phyloP scores from a whole-genome alignment of 768 basidiomycete genomes.

The Gymnopilus junonius region DNA sequence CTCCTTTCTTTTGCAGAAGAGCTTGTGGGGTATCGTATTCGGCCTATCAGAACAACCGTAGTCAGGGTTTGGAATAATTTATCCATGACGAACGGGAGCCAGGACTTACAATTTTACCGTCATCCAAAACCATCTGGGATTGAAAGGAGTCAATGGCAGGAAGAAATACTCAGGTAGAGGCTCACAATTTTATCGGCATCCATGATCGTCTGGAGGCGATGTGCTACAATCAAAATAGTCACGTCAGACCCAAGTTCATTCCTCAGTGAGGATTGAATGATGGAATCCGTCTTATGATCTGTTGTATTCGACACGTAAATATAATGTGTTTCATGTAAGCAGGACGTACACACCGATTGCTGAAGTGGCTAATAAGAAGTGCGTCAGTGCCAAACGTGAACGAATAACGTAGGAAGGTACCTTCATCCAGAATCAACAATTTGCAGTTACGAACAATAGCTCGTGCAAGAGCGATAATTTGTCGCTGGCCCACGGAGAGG shows the following conservation, averaged over 20 bases:
- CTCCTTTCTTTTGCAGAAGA: conserved; percentile 55
- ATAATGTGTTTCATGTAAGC: not conserved
- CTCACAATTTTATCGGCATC: conserved; percentile 58
- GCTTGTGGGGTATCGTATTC: conserved; percentile 57
- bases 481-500: conserved; percentile 79
- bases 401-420: not conserved
- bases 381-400: not conserved
- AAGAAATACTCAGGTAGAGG: conserved; percentile 9
- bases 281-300: conserved; percentile 65
- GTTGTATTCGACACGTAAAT: not conserved
- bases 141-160: not conserved
- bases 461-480: conserved; percentile 68
- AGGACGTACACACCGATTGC: conserved; percentile 25
- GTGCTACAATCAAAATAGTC: conserved; percentile 69
- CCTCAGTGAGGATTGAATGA: conserved; percentile 73
- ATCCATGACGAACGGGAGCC: not conserved
- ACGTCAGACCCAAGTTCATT: conserved; percentile 62
- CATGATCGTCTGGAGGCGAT: conserved; percentile 68
- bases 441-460: conserved; percentile 62
- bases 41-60: conserved; percentile 30
- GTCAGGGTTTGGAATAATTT: not conserved
- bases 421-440: conserved; percentile 57
- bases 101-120: conserved; percentile 40
- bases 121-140: conserved; percentile 48
- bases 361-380: conserved; percentile 36